Evolutionary conservation across 164 flowering plant species (phyloP), one percentile per base, ranked within the genome.

Genomic region (Sedum album): DNA sequence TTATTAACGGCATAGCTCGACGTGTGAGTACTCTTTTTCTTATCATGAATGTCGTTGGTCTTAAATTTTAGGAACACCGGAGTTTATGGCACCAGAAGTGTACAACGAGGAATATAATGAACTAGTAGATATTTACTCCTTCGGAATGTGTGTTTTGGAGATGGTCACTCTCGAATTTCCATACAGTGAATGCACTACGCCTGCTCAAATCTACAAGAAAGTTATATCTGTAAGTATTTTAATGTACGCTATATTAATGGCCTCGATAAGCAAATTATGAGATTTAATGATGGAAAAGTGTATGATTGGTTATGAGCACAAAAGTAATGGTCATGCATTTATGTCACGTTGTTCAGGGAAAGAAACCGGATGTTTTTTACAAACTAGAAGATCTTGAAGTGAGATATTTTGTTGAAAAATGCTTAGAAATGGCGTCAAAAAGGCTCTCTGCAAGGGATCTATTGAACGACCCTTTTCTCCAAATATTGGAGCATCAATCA

Each of bases 111-210:
- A 82, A 18, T 85, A 85, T 65, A 85, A 85, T 69, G 88, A 84
- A 74, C 69, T 84, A 64, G 86, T 82, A 36, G 90, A 86, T 68
- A 83, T 86, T 11, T 86, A 86, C 55, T 79, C 90, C 35, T 86
- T 86, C 75, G 90, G 90, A 38, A 86, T 86, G 90, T 86, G 90
- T 77, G 75, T 86, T 4, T 72, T 86, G 72, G 90, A 86, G 73
- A 81, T 86, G 88, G 85, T 86, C 61, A 84, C 85, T 20, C 84
- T 81, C 69, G 88, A 86, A 61, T 86, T 82, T 76, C 90, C 90
- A 9, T 86, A 86, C 49, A 84, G 84, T 72, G 90, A 84, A 78
- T 86, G 90, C 76, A 75, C 77, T 39, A 80, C 83, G 78, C 82
- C 90, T 70, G 90, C 85, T 68, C 86, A 86, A 70, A 86, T 86